These are phyloP conservation scores for Rutstroemia sp. DNA, from an alignment of 2,329 filamentous ascomycete species.

Conservation along the genomic window DNA sequence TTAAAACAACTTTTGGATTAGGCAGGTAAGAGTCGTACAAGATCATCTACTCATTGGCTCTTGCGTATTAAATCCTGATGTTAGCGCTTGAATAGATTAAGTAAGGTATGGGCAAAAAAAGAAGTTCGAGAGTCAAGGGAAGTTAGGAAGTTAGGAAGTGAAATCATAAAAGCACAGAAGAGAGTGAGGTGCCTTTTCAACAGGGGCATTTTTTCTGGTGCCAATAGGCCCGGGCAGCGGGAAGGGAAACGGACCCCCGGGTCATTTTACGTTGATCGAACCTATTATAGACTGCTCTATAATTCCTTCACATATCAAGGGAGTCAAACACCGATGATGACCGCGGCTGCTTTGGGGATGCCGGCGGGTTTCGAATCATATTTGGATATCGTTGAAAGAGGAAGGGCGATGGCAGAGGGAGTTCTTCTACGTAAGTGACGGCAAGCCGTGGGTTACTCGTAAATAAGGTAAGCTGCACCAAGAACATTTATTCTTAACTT, in stretches of 20 bases:
- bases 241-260: background rate
- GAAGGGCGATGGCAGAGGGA: no score
- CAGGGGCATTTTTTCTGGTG: conserved; percentile 8
- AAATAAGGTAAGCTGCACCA: no score
- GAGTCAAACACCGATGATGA: no score
- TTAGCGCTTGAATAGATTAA: conserved; percentile 7
- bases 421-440: no score
- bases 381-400: no score
- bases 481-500: no score
- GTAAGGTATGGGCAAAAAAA: conserved; percentile 1
- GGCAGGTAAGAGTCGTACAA: background rate
- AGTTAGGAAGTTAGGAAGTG: background rate
- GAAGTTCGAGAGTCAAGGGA: background rate
- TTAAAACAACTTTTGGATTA: background rate
- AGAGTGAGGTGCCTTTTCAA: conserved; percentile 3
- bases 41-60: conserved; percentile 6
- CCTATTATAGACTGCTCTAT: background rate
- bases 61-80: conserved; percentile 6
- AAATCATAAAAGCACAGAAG: background rate
- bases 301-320: no score
- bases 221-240: conserved; percentile 1
- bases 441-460: no score
- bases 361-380: no score
- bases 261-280: background rate
- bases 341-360: no score